A percentile compares a stretch with the other conserved stretches of the same genome.
Evolutionary conservation across 2,329 filamentous ascomycete species (phyloP).

Genomic region (Alternaria ventricosa): DNA sequence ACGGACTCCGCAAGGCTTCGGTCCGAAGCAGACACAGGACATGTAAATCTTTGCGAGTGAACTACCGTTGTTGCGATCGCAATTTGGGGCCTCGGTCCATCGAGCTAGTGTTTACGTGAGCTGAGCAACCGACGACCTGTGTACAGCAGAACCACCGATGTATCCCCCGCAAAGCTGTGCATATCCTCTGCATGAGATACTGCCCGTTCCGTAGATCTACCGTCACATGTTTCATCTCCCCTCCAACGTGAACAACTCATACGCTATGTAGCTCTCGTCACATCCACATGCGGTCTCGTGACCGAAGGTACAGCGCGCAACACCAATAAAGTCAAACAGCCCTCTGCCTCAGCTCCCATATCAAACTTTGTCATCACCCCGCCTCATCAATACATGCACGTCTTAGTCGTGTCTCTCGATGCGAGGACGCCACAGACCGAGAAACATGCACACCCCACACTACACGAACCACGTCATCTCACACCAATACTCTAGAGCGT

Average conservation of each 20-base stretch:
- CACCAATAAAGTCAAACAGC: background rate
- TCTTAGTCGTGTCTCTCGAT: background rate
- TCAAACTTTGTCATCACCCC: background rate
- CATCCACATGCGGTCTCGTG: background rate
- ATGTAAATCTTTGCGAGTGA: background rate
- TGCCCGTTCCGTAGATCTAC: background rate
- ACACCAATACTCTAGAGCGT: background rate
- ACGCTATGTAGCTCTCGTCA: background rate
- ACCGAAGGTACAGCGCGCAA: background rate
- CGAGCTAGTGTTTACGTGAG: conserved; percentile 1
- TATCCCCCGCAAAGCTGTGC: background rate
- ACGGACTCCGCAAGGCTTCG: background rate
- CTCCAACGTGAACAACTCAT: background rate
- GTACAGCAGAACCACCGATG: background rate
- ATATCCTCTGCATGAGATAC: background rate
- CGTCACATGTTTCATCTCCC: background rate
- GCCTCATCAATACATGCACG: background rate
- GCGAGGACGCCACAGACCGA: background rate
- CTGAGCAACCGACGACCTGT: background rate
- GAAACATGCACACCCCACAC: background rate
- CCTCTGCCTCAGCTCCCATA: background rate
- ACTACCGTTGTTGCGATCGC: background rate
- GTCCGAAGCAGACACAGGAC: background rate
- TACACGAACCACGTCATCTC: background rate
- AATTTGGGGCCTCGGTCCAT: background rate